Percentiles rank a stretch among this genome's conserved stretches.
Evolutionary conservation across 768 basidiomycete genomes (phyloP).

Genomic region (Galerina marginata): DNA sequence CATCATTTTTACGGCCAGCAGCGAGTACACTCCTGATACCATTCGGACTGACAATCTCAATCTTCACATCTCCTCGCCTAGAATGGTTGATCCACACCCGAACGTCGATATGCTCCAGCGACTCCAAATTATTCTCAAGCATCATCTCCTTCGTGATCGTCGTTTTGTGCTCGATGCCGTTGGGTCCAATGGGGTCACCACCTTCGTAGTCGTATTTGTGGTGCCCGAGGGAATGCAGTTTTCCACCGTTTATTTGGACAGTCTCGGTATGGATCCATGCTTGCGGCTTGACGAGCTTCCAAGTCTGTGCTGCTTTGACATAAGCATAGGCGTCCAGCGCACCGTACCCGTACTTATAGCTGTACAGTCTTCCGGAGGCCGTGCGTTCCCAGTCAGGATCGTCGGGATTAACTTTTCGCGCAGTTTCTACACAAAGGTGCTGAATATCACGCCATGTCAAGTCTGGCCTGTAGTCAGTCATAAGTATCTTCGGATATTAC

Average conservation of each 20-base stretch:
- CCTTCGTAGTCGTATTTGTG: constrained; percentile 61
- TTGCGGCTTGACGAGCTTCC: constrained; percentile 92
- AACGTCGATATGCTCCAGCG: constrained; percentile 89
- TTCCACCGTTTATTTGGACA: constrained; percentile 65
- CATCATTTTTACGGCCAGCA: constrained; percentile 68
- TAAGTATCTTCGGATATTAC: background rate
- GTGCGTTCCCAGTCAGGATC: constrained; percentile 95
- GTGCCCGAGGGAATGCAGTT: constrained; percentile 42
- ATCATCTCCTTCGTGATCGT: constrained; percentile 71
- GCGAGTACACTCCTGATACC: constrained; percentile 87
- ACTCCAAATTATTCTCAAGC: constrained; percentile 77
- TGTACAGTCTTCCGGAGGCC: constrained; percentile 62
- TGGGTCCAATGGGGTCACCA: constrained; percentile 65
- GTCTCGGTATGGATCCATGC: constrained; percentile 84
- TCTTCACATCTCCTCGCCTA: constrained; percentile 88
- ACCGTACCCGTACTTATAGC: constrained; percentile 96
- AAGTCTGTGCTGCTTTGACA: constrained; percentile 77
- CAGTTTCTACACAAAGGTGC: constrained; percentile 80
- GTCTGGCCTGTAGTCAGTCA: constrained; percentile 65
- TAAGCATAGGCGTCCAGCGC: constrained; percentile 83
- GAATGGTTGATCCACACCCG: constrained; percentile 90
- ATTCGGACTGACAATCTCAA: constrained; percentile 82
- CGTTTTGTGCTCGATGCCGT: constrained; percentile 67
- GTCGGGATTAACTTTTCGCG: constrained; percentile 79
- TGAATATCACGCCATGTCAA: constrained; percentile 98